These are phyloP conservation scores for Pleoardoris graminearum DNA, from an alignment of 2,329 filamentous ascomycete genomes.

Conservation along the genomic window DNA sequence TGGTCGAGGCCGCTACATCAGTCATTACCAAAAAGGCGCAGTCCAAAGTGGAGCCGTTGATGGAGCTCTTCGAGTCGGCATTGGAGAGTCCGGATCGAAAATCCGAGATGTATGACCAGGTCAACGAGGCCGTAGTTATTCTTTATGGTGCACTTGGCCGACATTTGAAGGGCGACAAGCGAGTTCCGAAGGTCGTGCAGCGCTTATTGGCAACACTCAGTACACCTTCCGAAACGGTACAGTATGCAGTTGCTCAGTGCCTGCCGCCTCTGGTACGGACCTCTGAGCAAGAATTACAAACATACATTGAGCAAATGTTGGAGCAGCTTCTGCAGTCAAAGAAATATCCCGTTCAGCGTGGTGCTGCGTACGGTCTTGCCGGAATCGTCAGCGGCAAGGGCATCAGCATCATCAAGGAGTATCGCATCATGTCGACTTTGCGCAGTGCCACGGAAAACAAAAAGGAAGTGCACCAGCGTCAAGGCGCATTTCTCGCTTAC, in stretches of 20 bases:
- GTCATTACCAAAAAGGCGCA: slow-evolving; percentile 83
- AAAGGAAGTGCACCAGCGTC: slow-evolving; percentile 85
- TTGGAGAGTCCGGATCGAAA: slow-evolving; percentile 84
- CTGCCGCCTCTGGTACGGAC: slow-evolving; percentile 86
- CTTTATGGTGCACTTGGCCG: slow-evolving; percentile 92
- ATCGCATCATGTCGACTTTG: slow-evolving; percentile 80
- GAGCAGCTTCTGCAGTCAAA: slow-evolving; percentile 84
- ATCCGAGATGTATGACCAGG: slow-evolving; percentile 79
- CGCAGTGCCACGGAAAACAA: slow-evolving; percentile 89
- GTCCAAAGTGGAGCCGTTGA: slow-evolving; percentile 80
- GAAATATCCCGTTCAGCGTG: slow-evolving; percentile 88
- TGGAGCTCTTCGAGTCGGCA: slow-evolving; percentile 87
- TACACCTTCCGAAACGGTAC: slow-evolving; percentile 94
- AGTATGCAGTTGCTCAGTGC: slow-evolving; percentile 94
- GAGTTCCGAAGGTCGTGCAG: slow-evolving; percentile 85
- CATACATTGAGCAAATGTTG: slow-evolving; percentile 79
- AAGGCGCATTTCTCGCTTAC: slow-evolving; percentile 86
- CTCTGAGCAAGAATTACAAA: slow-evolving; percentile 73
- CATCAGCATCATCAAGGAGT: slow-evolving; percentile 78
- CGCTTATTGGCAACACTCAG: slow-evolving; percentile 83
- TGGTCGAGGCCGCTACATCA: slow-evolving; percentile 85
- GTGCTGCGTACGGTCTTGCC: slow-evolving; percentile 91
- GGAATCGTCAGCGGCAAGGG: slow-evolving; percentile 89
- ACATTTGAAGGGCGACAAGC: slow-evolving; percentile 85
- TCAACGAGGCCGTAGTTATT: slow-evolving; percentile 97